Evolutionary conservation across 257 asterid species (phyloP), one percentile per base, ranked within the genome.

Genomic region (Solanum pennellii): DNA sequence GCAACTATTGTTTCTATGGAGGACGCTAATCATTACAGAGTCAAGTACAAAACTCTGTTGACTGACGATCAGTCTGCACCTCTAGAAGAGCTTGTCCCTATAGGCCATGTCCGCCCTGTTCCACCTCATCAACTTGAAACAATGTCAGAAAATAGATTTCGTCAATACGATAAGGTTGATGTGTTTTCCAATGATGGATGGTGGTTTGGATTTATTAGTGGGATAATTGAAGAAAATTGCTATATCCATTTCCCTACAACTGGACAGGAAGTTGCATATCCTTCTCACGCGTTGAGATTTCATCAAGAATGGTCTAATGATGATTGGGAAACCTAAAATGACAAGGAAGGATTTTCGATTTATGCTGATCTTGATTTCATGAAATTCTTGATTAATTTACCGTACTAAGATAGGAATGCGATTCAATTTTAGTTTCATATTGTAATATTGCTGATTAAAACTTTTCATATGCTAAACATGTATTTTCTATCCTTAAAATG

Each of bases 171-270:
- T 16, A 77, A 44, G 9, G 88, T 85, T 9, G 88, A 88, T 39
- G 84, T 79, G 4, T 79, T 74, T 68, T 66, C 42, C 29, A 76
- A 37, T 20, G 90, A 88, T 29, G 90, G 90, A 1, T 88, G 86
- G 86, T 79, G 88, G 88, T 76, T 85, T 41, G 88, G 88, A 21
- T 84, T 76, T 21, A 52, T 76, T 16, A 41, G 6, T 87, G 83
- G 3, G 20, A 75, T 33, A 52, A 12, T 84, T 72, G 41, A 7
- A 7, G 15, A 23, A 62, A 23, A 69, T 3, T 69, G 29, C 41
- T 29, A 7, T 29, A 13, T 69, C 41, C 15, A 69, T 35, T 69
- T 69, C 75, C 75, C 41, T 6, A 69, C 75, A 69, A 69, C 12
- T 13, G 75, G 12, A 2, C 23, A 69, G 31, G 15, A 29, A 23